phyloP scores from a whole-genome alignment of 1,139 yeast genomes.

The Kodamaea arcana region DNA sequence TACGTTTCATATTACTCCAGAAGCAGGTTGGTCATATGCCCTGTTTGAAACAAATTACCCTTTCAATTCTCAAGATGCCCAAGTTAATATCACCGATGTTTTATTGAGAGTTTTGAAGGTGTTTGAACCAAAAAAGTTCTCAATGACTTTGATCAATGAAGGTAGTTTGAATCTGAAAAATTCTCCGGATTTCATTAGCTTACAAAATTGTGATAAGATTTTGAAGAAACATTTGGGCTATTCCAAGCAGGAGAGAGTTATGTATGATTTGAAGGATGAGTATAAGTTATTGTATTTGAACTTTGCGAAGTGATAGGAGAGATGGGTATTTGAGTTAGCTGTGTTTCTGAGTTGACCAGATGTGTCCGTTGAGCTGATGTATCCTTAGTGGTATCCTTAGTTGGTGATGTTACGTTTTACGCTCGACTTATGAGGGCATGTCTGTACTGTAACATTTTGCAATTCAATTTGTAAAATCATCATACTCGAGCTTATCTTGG shows the following conservation, averaged over 20 bases:
- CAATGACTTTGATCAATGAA: constrained; percentile 61
- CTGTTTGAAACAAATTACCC: constrained; percentile 88
- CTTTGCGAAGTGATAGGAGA: constrained; percentile 33
- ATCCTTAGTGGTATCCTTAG: constrained; percentile 1
- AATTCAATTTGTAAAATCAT: no score
- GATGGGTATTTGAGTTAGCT: not conserved
- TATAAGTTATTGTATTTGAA: constrained; percentile 47
- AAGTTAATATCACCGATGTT: constrained; percentile 47
- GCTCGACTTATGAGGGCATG: no score
- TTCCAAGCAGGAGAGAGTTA: constrained; percentile 59
- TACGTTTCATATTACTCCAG: constrained; percentile 94
- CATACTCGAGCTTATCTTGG: no score
- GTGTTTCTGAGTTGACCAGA: not conserved
- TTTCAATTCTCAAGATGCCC: constrained; percentile 30
- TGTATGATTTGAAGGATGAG: constrained; percentile 60
- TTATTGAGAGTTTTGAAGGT: constrained; percentile 55
- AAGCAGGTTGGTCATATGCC: constrained; percentile 91
- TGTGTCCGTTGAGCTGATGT: constrained; percentile 1
- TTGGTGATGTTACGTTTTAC: no score
- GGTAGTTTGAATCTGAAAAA: constrained; percentile 17
- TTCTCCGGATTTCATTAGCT: constrained; percentile 21
- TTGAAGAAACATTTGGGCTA: constrained; percentile 47
- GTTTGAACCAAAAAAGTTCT: constrained; percentile 74
- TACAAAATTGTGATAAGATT: constrained; percentile 28
- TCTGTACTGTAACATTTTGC: no score